Percentiles rank a stretch among this genome's conserved stretches.
These are phyloP conservation scores for Dipteronia sinensis DNA, from an alignment of 345 rosid genomes.

Conservation along the genomic window DNA sequence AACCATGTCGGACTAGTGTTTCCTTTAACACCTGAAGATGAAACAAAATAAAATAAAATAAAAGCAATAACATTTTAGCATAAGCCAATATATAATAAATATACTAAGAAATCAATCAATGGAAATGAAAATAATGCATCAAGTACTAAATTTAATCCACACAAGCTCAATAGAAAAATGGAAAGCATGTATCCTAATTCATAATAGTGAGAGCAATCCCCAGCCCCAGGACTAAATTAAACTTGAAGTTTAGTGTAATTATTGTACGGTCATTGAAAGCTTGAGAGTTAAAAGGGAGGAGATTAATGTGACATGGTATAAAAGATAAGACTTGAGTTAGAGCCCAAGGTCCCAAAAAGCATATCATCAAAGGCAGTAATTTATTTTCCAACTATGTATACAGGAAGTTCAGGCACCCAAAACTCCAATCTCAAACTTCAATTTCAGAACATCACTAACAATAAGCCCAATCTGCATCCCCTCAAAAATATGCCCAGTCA, in stretches of 20 bases:
- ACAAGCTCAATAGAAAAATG: not conserved
- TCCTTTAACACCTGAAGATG: slow-evolving; percentile 68
- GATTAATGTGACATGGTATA: not conserved
- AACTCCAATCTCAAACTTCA: not conserved
- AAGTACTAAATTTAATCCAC: not conserved
- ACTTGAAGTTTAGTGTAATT: not conserved
- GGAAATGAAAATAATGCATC: slow-evolving; percentile 1
- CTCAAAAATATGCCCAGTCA: not conserved
- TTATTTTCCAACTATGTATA: not conserved
- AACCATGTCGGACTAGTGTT: slow-evolving; percentile 80
- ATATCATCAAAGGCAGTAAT: not conserved
- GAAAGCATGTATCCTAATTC: not conserved
- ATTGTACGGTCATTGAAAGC: not conserved
- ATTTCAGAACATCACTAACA: not conserved
- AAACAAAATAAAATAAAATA: not conserved
- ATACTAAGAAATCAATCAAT: not conserved
- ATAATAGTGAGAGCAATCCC: not conserved
- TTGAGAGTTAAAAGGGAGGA: not conserved
- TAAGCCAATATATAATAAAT: not conserved
- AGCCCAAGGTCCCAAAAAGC: not conserved
- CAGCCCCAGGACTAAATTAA: slow-evolving; percentile 2
- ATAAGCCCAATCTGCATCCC: not conserved
- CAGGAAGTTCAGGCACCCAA: not conserved
- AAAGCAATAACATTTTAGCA: slow-evolving; percentile 2
- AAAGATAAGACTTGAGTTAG: not conserved